Evolutionary conservation across 176 grass and related monocot species (phyloP), one percentile per base, ranked within the genome.

Genomic region (Panicum miliaceum): DNA sequence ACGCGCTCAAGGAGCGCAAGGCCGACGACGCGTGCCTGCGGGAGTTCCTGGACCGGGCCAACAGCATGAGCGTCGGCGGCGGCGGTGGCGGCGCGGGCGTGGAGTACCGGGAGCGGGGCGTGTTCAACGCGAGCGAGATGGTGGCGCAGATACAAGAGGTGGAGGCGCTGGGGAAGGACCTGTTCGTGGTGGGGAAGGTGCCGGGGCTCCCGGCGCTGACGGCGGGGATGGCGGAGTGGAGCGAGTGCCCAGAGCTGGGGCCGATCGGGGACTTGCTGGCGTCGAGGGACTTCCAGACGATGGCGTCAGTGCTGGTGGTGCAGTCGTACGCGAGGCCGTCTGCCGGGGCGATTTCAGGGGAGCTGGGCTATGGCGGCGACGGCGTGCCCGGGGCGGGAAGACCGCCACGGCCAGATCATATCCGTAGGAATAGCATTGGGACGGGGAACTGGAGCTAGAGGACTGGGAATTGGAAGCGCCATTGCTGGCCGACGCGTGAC

Each of bases 221-320:
- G 12, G 88, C 88, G 16, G 90, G 81, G 23, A 88, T 97, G 86
- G 51, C 52, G 0, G 95, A 94, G 48, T 97, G 95, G 95, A 84
- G 83, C n/a, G 90, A 97, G 85, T 94, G 86, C 81, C 88, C 88
- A 32, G 95, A 97, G 86, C 71, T 94, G 9, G 95, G 95, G 15
- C 84, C 92, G 0, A 86, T 94, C 20, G 95, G 95, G 32, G 90
- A 97, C 82, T 42, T 93, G 58, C 77, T 97, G 2, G 89, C 87
- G 43, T 98, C 95, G 3, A 37, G 56, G 38, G 95, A 98, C 81
- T 91, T 94, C 73, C 77, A 56, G 60, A 81, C 90, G 1, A 64
- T 46, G 42, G 84, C 84, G 34, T 97, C 90, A 4, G 89, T 93
- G 19, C 64, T 97, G 3, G 89, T 97, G 51, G 5, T 98, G 40